phyloP scores from a whole-genome alignment of 805 yeast genomes.

The Ogataea haglerorum region DNA sequence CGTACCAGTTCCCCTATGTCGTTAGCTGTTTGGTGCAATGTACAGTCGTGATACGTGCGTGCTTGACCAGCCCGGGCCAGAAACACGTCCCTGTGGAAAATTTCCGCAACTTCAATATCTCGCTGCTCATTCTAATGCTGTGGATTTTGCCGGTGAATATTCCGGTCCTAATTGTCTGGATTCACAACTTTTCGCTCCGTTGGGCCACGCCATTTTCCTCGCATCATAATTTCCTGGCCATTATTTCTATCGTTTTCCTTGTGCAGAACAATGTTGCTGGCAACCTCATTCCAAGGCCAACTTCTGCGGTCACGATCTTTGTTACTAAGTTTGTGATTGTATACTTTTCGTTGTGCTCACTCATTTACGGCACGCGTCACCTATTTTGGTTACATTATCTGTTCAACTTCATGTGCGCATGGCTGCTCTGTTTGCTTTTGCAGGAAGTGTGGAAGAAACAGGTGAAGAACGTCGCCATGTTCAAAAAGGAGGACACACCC shows the following conservation, averaged over 20 bases:
- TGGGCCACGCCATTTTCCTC: constrained; percentile 86
- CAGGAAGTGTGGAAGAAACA: constrained; percentile 26
- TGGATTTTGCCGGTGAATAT: constrained; percentile 78
- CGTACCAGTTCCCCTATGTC: constrained; percentile 76
- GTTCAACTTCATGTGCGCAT: constrained; percentile 59
- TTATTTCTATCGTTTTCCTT: constrained; percentile 65
- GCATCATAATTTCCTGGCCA: constrained; percentile 78
- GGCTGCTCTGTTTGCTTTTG: constrained; percentile 36
- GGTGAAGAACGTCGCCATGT: constrained; percentile 12
- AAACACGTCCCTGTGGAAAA: constrained; percentile 22
- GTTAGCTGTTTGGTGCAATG: constrained; percentile 58
- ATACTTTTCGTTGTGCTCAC: constrained; percentile 57
- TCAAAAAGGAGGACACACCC: constrained; percentile 18
- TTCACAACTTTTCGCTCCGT: constrained; percentile 69
- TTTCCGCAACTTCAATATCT: constrained; percentile 56
- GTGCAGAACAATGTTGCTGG: constrained; percentile 54
- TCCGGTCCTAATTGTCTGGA: constrained; percentile 76
- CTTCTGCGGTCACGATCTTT: constrained; percentile 24
- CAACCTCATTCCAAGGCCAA: constrained; percentile 40
- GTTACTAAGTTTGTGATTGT: constrained; percentile 38
- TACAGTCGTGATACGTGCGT: constrained; percentile 44
- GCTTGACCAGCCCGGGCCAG: constrained; percentile 2
- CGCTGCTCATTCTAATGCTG: constrained; percentile 62
- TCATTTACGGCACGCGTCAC: constrained; percentile 74
- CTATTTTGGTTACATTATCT: constrained; percentile 83